Conservation (phyloP, 2,329 filamentous ascomycete genomes). For the Zelopaecilomyces penicillatus region DNA sequence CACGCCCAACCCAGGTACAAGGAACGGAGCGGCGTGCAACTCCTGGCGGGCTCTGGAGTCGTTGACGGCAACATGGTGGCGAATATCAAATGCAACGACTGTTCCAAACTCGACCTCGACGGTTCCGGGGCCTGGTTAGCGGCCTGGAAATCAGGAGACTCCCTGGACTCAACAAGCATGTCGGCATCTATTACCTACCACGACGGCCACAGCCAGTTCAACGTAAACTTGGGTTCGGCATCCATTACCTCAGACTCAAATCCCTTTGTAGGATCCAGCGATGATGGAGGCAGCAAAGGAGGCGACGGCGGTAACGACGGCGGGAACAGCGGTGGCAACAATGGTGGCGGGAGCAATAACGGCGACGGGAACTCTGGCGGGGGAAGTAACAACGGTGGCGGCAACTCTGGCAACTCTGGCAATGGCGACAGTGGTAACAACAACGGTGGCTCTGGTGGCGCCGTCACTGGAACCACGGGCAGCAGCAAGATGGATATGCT, state of each 20-base stretch:
- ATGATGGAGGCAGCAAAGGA: conserved; percentile 1
- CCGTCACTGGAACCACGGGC: conserved; percentile 8
- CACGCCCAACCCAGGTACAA: conserved; percentile 41
- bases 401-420: background rate
- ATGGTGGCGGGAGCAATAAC: conserved; percentile 9
- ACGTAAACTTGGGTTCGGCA: conserved; percentile 41
- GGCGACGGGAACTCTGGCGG: conserved; percentile 3
- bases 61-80: conserved; percentile 45
- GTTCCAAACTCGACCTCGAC: conserved; percentile 36
- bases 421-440: conserved; percentile 4
- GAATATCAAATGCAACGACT: conserved; percentile 49
- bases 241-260: conserved; percentile 40
- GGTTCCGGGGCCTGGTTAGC: conserved; percentile 42
- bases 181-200: conserved; percentile 37
- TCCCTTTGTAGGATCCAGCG: conserved; percentile 34
- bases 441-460: conserved; percentile 9
- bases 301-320: conserved; percentile 9
- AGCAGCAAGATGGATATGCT: conserved; percentile 18
- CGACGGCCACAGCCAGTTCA: conserved; percentile 34
- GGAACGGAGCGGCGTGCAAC: conserved; percentile 34
- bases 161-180: conserved; percentile 35
- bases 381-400: conserved; percentile 1
- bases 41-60: conserved; percentile 53
- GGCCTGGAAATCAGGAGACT: conserved; percentile 41
- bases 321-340: conserved; percentile 8